Conservation (phyloP, 2,329 filamentous ascomycete species). For the Ceratocystis cubensis region DNA sequence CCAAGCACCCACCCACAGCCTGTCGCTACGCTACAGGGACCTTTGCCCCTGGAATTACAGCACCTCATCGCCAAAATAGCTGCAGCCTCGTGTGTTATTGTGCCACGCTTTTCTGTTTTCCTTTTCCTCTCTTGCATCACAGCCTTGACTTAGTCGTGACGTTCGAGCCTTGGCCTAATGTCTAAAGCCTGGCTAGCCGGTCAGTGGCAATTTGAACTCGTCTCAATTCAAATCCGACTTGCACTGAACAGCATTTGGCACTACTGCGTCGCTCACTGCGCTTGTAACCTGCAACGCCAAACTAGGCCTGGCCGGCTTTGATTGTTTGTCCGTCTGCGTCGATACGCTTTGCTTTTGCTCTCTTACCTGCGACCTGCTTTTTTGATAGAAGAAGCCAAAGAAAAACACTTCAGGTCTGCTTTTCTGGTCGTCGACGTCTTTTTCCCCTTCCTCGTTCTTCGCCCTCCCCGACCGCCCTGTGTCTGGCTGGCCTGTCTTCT, state of each 20-base stretch:
- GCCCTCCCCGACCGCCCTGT: background rate
- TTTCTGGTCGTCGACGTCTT: conserved; percentile 5
- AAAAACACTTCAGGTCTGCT: background rate
- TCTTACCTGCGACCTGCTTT: conserved; percentile 1
- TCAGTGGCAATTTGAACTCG: no score
- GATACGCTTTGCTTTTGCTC: conserved; percentile 18
- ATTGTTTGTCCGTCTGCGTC: background rate
- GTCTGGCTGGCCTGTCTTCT: background rate
- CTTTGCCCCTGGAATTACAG: no score
- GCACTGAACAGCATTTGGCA: no score
- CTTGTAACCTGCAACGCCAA: background rate
- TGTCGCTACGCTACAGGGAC: no score
- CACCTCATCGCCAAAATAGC: no score
- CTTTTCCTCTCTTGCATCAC: background rate
- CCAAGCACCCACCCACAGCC: no score
- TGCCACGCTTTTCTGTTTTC: no score
- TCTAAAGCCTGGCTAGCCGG: no score
- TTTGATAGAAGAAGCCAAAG: background rate
- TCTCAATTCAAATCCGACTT: no score
- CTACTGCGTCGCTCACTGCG: background rate
- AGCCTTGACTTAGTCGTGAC: background rate
- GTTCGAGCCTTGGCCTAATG: no score
- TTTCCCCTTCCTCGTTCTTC: conserved; percentile 8
- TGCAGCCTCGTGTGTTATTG: no score
- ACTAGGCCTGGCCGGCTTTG: background rate